Base-by-base conservation (phyloP, 331 rosid species). In the Acacia pycnantha region DNA sequence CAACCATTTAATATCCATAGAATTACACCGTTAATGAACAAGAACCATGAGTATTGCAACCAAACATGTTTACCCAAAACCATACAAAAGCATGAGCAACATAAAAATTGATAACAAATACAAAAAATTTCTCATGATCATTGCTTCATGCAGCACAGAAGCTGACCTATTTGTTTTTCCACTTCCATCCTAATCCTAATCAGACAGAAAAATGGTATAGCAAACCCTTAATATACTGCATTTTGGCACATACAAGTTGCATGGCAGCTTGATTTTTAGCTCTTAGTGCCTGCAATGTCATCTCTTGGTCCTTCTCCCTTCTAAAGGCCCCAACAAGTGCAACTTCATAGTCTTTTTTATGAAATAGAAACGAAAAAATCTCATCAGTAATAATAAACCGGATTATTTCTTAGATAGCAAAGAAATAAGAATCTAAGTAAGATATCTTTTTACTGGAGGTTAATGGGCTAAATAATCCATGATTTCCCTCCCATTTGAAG, bases 321-420 rank as follows among this genome's bases (percentile, higher is more conserved):
- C 91, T 86, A 74, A 96, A 92, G 83, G 99, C 99, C 83, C 98
- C 99, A 85, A 92, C 90, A 80, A 94, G 99, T 83, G 97, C 97
- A 78, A 92, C 84, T 73, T 96, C 98, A 65, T 90, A 91, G 85
- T 94, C 95, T 84, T 89, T 96, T 81, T 88, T 94, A 98, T 96
- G 90, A 15, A 80, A 44, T 54, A 51, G 51, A 43, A 65, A 41
- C 37, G 59, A 33, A 82, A 7, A n/a, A 64, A 35, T 76, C 24
- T 33, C 64, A 79, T 27, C 58, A 79, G 74, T 37, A 18, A 74
- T 78, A 76, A 31, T 77, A 69, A 72, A 65, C 43, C 19, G 53
- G 62, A 64, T 22, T 22, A 65, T 67, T 68, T 81, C 56, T 72
- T 33, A 78, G 59, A 59, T 31, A 64, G 8, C 66, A 61, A 41